Conservation (phyloP, 768 basidiomycete species). For the Termitomyces sp. region DNA sequence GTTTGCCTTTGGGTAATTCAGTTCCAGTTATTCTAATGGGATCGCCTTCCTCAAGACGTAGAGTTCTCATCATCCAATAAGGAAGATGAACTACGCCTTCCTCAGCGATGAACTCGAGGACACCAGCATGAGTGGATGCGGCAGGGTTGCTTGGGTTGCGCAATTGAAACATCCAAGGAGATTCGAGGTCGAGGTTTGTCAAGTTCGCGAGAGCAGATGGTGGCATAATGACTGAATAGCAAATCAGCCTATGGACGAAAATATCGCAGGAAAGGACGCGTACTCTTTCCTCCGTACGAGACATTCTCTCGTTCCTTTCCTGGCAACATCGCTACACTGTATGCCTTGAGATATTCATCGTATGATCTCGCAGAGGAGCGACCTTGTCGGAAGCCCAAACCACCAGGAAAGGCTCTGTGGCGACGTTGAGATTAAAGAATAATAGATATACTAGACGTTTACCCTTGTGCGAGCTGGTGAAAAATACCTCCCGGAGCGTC, state of each 20-base stretch:
- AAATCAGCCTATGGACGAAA: slow-evolving; percentile 6
- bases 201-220: slow-evolving; percentile 89
- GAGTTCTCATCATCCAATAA: slow-evolving; percentile 99
- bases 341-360: slow-evolving; percentile 91
- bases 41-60: slow-evolving; percentile 91
- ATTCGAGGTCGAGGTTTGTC: slow-evolving; percentile 80
- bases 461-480: slow-evolving; percentile 60
- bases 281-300: slow-evolving; percentile 96
- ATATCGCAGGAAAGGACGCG: slow-evolving; percentile 15
- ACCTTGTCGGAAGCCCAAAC: slow-evolving; percentile 39
- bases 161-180: slow-evolving; percentile 95
- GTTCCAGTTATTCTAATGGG: slow-evolving; percentile 89
- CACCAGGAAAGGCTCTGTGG: slow-evolving; percentile 48
- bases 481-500: slow-evolving; percentile 58
- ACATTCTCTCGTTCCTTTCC: slow-evolving; percentile 84
- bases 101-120: slow-evolving; percentile 97
- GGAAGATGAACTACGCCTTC: slow-evolving; percentile 95
- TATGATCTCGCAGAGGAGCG: slow-evolving; percentile 69
- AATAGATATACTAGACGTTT: slow-evolving; percentile 12
- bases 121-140: slow-evolving; percentile 91
- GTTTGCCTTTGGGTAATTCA: slow-evolving; percentile 85
- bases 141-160: slow-evolving; percentile 84
- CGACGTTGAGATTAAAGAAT: slow-evolving; percentile 5
- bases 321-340: slow-evolving; percentile 91
- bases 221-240: slow-evolving; percentile 85